Evolutionary conservation across 2,329 filamentous ascomycete genomes (phyloP).

Genomic region (Botryotinia calthae): DNA sequence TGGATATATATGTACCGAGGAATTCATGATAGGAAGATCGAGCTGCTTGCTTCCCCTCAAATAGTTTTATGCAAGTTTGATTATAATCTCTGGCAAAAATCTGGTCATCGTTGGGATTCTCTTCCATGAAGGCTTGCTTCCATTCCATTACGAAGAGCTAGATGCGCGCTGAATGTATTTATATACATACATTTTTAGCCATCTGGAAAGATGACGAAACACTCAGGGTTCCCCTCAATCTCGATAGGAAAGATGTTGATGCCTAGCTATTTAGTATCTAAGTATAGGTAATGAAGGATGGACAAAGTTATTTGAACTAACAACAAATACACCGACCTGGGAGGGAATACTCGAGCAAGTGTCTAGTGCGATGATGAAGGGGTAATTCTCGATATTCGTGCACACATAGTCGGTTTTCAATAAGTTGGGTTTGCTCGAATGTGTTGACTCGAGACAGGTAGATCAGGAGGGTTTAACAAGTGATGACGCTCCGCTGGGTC

Average conservation of each 20-base stretch:
- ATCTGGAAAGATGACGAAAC: conserved; percentile 1
- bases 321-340: not conserved
- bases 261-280: not conserved
- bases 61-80: not conserved
- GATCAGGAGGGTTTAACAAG: not conserved
- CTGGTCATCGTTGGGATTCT: not conserved
- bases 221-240: not conserved
- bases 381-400: not conserved
- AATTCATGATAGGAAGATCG: not conserved
- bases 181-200: not conserved
- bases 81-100: not conserved
- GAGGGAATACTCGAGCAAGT: not conserved
- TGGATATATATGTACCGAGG: not conserved
- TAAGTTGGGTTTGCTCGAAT: not conserved
- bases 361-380: not conserved
- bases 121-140: not conserved
- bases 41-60: not conserved
- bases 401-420: not conserved
- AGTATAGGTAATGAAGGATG: not conserved
- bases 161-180: not conserved
- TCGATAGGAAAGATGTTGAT: not conserved
- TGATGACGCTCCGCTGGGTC: not conserved
- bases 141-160: not conserved
- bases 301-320: not conserved
- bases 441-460: not conserved